Evolutionary conservation across 2,329 filamentous ascomycete genomes (phyloP).

Genomic region (Cytospora piceae): DNA sequence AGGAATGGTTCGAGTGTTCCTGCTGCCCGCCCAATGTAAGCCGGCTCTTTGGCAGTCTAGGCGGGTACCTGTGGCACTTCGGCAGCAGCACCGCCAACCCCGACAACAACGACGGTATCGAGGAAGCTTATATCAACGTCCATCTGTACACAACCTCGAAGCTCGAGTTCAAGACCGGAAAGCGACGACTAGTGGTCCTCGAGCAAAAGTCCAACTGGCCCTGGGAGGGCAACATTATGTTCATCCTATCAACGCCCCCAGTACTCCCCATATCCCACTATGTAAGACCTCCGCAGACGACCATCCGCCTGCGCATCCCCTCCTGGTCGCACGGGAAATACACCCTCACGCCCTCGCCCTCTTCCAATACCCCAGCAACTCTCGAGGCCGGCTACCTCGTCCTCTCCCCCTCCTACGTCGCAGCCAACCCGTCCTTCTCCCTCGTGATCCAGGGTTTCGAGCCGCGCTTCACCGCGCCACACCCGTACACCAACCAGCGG

Average conservation of each 20-base stretch:
- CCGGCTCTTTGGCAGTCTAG: constrained; percentile 58
- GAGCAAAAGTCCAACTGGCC: constrained; percentile 60
- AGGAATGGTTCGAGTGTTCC: constrained; percentile 62
- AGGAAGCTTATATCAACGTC: constrained; percentile 49
- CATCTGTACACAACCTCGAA: constrained; percentile 59
- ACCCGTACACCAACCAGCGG: constrained; percentile 60
- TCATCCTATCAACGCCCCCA: constrained; percentile 44
- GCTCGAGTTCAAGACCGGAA: constrained; percentile 44
- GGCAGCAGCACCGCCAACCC: constrained; percentile 35
- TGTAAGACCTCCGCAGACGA: constrained; percentile 36
- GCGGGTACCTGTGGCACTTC: constrained; percentile 59
- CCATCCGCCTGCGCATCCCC: constrained; percentile 57
- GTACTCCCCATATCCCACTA: constrained; percentile 30
- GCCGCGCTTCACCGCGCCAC: constrained; percentile 54
- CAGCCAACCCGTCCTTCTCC: constrained; percentile 46
- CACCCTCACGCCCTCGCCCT: constrained; percentile 42
- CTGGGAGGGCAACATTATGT: constrained; percentile 56
- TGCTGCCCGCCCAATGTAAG: constrained; percentile 66
- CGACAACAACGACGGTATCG: constrained; percentile 32
- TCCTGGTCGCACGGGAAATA: constrained; percentile 49
- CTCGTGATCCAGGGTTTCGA: constrained; percentile 50
- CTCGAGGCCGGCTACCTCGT: constrained; percentile 54
- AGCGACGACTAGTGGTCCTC: constrained; percentile 44
- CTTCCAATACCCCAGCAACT: constrained; percentile 30
- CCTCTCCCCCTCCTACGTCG: constrained; percentile 47